Conservation (phyloP, 2,329 filamentous ascomycete genomes). For the Alternaria novae-zelandiae region DNA sequence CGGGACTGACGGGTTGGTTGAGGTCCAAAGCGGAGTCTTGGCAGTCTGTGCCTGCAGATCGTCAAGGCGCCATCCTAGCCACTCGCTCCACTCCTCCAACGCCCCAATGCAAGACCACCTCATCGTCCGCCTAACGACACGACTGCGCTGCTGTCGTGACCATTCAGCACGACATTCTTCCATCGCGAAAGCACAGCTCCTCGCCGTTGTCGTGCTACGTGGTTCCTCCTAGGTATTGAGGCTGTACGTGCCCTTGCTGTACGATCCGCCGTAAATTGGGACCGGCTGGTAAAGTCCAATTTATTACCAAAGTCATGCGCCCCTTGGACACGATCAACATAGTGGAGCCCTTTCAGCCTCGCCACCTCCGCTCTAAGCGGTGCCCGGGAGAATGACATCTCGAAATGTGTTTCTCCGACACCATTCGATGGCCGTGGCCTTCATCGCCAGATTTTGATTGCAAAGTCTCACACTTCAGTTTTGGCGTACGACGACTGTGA, state of each 20-base stretch:
- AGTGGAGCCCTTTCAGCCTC: conserved; percentile 8
- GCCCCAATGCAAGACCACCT: conserved; percentile 30
- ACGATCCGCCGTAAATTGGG: conserved; percentile 14
- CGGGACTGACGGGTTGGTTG: conserved; percentile 19
- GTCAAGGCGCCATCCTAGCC: conserved; percentile 14
- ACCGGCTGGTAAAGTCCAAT: conserved; percentile 18
- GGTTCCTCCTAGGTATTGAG: conserved; percentile 12
- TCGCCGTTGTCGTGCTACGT: conserved; percentile 9
- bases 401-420: neutral
- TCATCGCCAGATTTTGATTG: neutral
- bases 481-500: conserved; percentile 1
- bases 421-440: neutral
- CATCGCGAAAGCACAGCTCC: neutral
- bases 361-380: conserved; percentile 10
- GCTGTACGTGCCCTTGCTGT: conserved; percentile 1
- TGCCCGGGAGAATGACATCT: conserved; percentile 1
- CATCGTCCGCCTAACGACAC: conserved; percentile 27
- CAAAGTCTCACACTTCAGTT: neutral
- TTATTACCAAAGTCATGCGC: conserved; percentile 21
- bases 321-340: conserved; percentile 15
- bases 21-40: conserved; percentile 16
- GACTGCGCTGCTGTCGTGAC: conserved; percentile 18
- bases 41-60: conserved; percentile 34
- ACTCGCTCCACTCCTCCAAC: conserved; percentile 24
- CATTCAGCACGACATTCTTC: conserved; percentile 3